A percentile compares a stretch with the other conserved stretches of the same genome.
These are phyloP conservation scores for Pseudogymnoascus sp. DNA, from an alignment of 2,329 filamentous ascomycete genomes.

Conservation along the genomic window DNA sequence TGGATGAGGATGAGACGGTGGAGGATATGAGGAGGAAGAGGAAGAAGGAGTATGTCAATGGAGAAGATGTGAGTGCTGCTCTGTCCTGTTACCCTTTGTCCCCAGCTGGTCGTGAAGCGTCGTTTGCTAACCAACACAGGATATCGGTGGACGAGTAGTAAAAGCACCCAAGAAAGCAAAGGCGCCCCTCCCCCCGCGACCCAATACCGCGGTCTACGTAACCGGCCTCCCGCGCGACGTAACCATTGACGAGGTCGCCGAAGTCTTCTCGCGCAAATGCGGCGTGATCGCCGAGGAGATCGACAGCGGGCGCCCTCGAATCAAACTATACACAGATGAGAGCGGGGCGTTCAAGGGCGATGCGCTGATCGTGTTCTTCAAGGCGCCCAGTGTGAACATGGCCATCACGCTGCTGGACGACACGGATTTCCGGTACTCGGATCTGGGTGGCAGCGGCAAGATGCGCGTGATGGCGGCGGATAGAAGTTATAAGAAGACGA, in stretches of 20 bases:
- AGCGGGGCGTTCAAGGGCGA: slow-evolving; percentile 86
- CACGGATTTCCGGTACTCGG: slow-evolving; percentile 63
- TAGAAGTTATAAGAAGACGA: slow-evolving; percentile 81
- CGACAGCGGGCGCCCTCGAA: slow-evolving; percentile 75
- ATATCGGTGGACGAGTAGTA: slow-evolving; percentile 25
- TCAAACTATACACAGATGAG: slow-evolving; percentile 85
- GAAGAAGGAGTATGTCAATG: slow-evolving; percentile 40
- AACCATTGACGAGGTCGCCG: slow-evolving; percentile 69
- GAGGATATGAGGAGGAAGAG: slow-evolving; percentile 41
- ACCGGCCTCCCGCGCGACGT: slow-evolving; percentile 77
- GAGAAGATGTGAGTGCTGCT: slow-evolving; percentile 39
- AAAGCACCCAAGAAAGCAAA: slow-evolving; percentile 28
- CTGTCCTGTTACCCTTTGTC: neutral
- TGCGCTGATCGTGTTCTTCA: slow-evolving; percentile 88
- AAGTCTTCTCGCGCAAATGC: slow-evolving; percentile 74
- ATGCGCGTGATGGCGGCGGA: slow-evolving; percentile 83
- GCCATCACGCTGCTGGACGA: slow-evolving; percentile 76
- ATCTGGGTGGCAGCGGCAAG: slow-evolving; percentile 43
- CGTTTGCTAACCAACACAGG: slow-evolving; percentile 10
- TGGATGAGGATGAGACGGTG: slow-evolving; percentile 47
- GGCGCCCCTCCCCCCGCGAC: slow-evolving; percentile 31
- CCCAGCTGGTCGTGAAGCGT: neutral
- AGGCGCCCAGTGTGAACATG: slow-evolving; percentile 82
- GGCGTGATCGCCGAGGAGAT: slow-evolving; percentile 93
- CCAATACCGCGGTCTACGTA: slow-evolving; percentile 89